Evolutionary conservation across 148 eudicot species (phyloP), one percentile per base, ranked within the genome.

Genomic region (Rhododendron henanense): DNA sequence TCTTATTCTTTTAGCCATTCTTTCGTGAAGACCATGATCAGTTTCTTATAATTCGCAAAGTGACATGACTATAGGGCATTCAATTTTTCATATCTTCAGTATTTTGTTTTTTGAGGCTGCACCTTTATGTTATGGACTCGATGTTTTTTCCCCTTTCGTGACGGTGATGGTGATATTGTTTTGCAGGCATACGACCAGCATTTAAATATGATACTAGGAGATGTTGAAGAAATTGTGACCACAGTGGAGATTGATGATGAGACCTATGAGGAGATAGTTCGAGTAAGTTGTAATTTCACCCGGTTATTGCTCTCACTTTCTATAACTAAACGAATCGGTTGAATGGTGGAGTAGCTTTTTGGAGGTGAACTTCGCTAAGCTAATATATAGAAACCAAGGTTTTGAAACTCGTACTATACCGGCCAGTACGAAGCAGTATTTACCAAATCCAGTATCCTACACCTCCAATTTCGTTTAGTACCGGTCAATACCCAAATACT

Each of bases 201-300:
- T 80, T 45, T 80, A 80, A 80, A 80, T 80, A 80, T 80, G 82
- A 80, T 80, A 51, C 82, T 80, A 25, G 82, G 63, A 15, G 82
- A 80, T 80, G 61, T 80, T 51, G 63, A 80, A 16, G 82, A 80
- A 80, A 51, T 80, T 80, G 79, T 76, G 14, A 76, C 50, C 25
- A 76, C 79, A 3, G 79, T 76, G 50, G 79, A 76, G 79, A 76
- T 76, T 39, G 79, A 76, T 76, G 79, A 76, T 76, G 79, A 76
- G 47, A 76, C 79, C 48, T 76, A 76, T 21, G 79, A 76, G 48
- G 79, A 76, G 13, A 76, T 76, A 41, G 79, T 41, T 19, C 79
- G 79, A 50, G 79, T 76, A 19, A 76, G 79, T 76, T 19, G 21
- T 76, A 33, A 19, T 39, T 76, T 76, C 3, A 19, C 25, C 44